A percentile compares a stretch with the other conserved stretches of the same genome.
Conservation (phyloP, 192 early-diverging fungal species). For the Umbelopsis vinacea region DNA sequence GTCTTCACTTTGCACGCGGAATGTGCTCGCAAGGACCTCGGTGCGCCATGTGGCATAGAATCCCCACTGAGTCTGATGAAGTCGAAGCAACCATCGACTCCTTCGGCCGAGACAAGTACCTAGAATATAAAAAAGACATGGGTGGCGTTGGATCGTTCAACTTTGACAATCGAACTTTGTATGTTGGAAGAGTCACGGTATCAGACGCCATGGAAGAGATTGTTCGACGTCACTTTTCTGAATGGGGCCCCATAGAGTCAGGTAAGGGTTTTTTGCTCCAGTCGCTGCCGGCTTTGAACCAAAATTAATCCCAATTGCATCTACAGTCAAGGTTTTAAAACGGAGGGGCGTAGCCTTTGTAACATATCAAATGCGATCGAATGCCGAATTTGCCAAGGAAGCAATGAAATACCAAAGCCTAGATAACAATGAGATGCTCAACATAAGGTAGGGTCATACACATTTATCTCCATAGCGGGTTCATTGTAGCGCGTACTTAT, state of each 20-base stretch:
- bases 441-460: constrained; percentile 36
- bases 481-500: not conserved
- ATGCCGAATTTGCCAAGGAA: constrained; percentile 90
- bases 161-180: constrained; percentile 72
- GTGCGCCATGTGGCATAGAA: constrained; percentile 56
- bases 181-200: constrained; percentile 65
- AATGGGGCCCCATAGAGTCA: constrained; percentile 80
- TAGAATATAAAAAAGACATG: constrained; percentile 60
- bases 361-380: constrained; percentile 67
- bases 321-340: constrained; percentile 67
- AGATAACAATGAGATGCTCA: constrained; percentile 73
- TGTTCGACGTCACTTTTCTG: constrained; percentile 68
- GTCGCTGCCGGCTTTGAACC: too few relatives aligned
- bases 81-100: constrained; percentile 69
- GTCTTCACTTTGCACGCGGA: constrained; percentile 84
- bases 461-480: constrained; percentile 23
- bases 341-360: constrained; percentile 84
- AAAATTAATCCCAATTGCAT: too few relatives aligned
- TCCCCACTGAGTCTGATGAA: constrained; percentile 50
- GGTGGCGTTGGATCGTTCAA: constrained; percentile 83
- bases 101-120: constrained; percentile 83
- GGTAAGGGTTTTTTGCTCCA: constrained; percentile 48
- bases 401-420: constrained; percentile 84
- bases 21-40: constrained; percentile 72
- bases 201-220: constrained; percentile 49